Percentiles rank a stretch among this genome's conserved stretches.
Conservation (phyloP, 768 basidiomycete genomes). For the Termitomyces sp. region DNA sequence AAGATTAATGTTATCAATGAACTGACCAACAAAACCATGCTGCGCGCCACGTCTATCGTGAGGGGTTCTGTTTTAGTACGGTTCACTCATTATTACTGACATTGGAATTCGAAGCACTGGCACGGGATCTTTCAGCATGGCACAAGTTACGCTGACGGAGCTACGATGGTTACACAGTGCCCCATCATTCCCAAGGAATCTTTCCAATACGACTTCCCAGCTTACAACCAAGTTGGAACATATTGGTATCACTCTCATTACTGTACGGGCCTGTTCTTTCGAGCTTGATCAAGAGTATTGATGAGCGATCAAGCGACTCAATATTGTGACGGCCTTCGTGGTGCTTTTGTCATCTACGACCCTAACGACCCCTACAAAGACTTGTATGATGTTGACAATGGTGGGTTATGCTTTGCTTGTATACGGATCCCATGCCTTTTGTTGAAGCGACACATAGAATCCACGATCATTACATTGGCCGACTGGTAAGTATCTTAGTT, state of each 20-base stretch:
- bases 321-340: constrained; percentile 7
- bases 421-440: neutral
- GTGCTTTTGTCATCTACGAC: constrained; percentile 4
- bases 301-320: neutral
- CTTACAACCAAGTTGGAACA: neutral
- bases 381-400: constrained; percentile 2
- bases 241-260: constrained; percentile 8
- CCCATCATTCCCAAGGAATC: constrained; percentile 1
- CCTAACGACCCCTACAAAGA: constrained; percentile 1
- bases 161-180: constrained; percentile 2
- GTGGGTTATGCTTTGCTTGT: neutral
- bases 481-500: neutral
- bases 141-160: constrained; percentile 2
- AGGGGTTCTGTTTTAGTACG: neutral
- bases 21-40: constrained; percentile 1
- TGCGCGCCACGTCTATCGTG: constrained; percentile 3
- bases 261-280: neutral
- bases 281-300: neutral
- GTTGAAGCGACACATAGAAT: neutral
- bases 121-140: constrained; percentile 4
- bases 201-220: neutral
- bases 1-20: constrained; percentile 4
- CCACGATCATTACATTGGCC: constrained; percentile 5
- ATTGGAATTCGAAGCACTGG: neutral
- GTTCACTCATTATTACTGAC: neutral